Evolutionary conservation across 805 yeast species (phyloP).

Genomic region (Ogataea degrootiae): DNA sequence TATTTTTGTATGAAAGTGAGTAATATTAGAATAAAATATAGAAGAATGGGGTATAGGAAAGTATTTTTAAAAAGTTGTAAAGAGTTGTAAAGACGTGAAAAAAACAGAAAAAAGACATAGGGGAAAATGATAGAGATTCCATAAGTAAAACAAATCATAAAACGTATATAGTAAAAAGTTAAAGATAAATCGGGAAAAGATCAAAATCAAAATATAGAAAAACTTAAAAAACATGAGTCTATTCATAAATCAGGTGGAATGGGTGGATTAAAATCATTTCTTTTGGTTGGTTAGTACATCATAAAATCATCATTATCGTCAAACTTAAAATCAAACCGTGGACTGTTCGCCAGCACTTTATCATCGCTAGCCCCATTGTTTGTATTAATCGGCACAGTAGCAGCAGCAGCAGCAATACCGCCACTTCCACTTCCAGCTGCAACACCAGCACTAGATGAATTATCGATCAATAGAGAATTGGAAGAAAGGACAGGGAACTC

Average conservation of each 20-base stretch:
- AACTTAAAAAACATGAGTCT: neutral
- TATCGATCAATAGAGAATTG: conserved; percentile 5
- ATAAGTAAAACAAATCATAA: no score
- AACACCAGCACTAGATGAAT: conserved; percentile 1
- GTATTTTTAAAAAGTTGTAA: no score
- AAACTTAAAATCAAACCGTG: conserved; percentile 19
- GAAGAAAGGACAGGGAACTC: conserved; percentile 3
- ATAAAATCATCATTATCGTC: conserved; percentile 26
- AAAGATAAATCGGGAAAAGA: no score
- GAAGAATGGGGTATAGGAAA: no score
- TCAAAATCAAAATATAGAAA: no score
- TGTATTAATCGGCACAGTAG: neutral
- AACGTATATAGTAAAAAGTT: no score
- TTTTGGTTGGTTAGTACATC: conserved; percentile 14
- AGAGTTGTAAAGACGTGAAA: no score
- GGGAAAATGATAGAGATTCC: no score
- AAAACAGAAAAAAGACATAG: no score
- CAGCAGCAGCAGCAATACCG: neutral
- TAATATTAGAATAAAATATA: no score
- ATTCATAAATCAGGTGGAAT: neutral
- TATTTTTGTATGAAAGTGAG: no score
- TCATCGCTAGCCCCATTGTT: neutral
- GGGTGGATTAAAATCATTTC: neutral
- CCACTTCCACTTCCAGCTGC: neutral
- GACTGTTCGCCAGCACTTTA: conserved; percentile 7